phyloP scores from a whole-genome alignment of 2,329 filamentous ascomycete species.

The Cordyceps farinosa region DNA sequence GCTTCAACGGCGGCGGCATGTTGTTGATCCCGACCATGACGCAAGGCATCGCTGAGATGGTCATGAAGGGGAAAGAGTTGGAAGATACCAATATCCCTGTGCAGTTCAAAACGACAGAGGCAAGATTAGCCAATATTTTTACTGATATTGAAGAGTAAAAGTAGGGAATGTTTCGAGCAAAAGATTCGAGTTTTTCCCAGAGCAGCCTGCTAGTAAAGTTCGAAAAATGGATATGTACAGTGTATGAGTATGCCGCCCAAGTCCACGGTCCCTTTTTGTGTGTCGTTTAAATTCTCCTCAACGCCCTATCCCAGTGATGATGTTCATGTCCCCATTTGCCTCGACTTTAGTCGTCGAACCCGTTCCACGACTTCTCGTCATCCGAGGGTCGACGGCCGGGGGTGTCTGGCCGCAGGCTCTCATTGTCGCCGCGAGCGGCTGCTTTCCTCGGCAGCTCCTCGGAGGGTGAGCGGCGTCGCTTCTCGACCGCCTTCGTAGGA shows the following conservation, averaged over 20 bases:
- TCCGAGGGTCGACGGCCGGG: slow-evolving; percentile 28
- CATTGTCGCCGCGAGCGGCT: slow-evolving; percentile 20
- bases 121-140: neutral
- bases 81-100: neutral
- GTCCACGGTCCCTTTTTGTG: neutral
- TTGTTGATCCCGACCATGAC: neutral
- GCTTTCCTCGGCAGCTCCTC: slow-evolving; percentile 30
- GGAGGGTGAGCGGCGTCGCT: slow-evolving; percentile 31
- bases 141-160: neutral
- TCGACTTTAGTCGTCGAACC: slow-evolving; percentile 34
- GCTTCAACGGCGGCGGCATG: slow-evolving; percentile 8
- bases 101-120: neutral
- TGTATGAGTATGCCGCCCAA: slow-evolving; percentile 1
- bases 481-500: slow-evolving; percentile 23
- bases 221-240: slow-evolving; percentile 7
- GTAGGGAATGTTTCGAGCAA: neutral
- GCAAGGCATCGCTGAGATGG: slow-evolving; percentile 1
- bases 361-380: slow-evolving; percentile 43
- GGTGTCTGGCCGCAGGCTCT: slow-evolving; percentile 16
- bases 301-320: neutral
- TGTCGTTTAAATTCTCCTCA: neutral
- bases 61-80: neutral
- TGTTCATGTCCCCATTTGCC: neutral
- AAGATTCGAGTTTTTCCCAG: neutral
- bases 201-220: neutral